Conservation (phyloP, 331 rosid species). For the Cydonia oblonga region DNA sequence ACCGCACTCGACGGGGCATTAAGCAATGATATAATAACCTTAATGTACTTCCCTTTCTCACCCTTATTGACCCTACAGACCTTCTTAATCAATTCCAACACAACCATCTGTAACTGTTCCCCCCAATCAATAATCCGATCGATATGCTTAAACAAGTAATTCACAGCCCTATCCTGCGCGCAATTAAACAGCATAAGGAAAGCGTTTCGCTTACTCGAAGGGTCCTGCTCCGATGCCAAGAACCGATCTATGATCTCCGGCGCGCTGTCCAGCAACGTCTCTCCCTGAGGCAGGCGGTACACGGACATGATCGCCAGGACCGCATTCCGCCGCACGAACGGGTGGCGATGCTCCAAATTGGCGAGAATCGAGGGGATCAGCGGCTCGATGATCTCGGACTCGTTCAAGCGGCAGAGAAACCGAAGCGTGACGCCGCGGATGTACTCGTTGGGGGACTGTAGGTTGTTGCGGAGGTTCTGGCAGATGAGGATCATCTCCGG, state of each 20-base stretch:
- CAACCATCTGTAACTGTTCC: slow-evolving; percentile 87
- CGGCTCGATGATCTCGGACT: slow-evolving; percentile 83
- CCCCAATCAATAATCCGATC: slow-evolving; percentile 77
- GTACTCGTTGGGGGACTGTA: slow-evolving; percentile 81
- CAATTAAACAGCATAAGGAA: slow-evolving; percentile 90
- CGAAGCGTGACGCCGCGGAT: slow-evolving; percentile 94
- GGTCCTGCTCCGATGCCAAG: slow-evolving; percentile 65
- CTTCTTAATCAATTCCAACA: slow-evolving; percentile 72
- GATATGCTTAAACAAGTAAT: slow-evolving; percentile 45
- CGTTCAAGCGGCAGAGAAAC: slow-evolving; percentile 80
- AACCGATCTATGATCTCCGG: slow-evolving; percentile 86
- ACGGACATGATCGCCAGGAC: slow-evolving; percentile 81
- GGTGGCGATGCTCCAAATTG: slow-evolving; percentile 85
- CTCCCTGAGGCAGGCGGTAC: slow-evolving; percentile 76
- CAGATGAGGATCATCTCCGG: slow-evolving; percentile 97
- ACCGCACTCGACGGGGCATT: slow-evolving; percentile 77
- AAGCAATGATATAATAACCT: slow-evolving; percentile 62
- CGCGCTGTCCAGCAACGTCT: slow-evolving; percentile 60
- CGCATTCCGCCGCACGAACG: slow-evolving; percentile 72
- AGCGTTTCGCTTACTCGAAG: slow-evolving; percentile 78
- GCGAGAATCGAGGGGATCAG: slow-evolving; percentile 71
- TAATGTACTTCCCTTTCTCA: slow-evolving; percentile 80
- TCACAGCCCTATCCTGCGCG: slow-evolving; percentile 80
- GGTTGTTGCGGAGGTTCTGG: slow-evolving; percentile 89
- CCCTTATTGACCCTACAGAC: slow-evolving; percentile 73